Evolutionary conservation across 306 rosid species (phyloP), one percentile per base, ranked within the genome.

Genomic region (Prunus kanzakura): DNA sequence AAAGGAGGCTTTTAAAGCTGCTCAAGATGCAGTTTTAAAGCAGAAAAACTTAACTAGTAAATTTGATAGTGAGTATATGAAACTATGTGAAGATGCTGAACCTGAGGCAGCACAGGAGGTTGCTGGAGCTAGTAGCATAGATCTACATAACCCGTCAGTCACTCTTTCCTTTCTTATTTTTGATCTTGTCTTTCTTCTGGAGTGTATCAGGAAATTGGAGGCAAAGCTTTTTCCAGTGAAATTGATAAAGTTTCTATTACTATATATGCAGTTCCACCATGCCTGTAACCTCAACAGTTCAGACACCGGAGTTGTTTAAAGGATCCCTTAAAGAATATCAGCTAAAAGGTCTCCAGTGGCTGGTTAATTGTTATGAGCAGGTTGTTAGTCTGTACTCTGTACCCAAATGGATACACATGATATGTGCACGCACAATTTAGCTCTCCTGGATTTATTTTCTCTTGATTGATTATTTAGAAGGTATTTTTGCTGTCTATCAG

Each of bases 351-450:
- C 98, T 96, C 78, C 99, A 92, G 73, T 96, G 99, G 99, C 92
- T 96, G 75, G 99, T 96, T 66, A 96, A 96, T 81, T 96, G 99
- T 79, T 96, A 96, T 51, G 99, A 96, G 93, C 99, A 96, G 97
- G 98, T 93, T 82, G 82, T 67, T 67, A n/a, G 76, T 46, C 70
- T 71, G 55, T 73, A 66, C 67, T 46, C 70, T 71, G 55, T 73
- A 66, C 67, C 68, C 58, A 64, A n/a, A 64, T 76, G 19, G 52
- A 16, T 54, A 67, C 29, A 20, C 70, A 69, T 25, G 30, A 46
- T 14, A 22, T 50, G 16, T 72, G 14, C 50, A 15, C 0, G 19
- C 35, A 67, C 32, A 16, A 43, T 50, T 15, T 20, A 49, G 23
- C 22, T 56, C 54, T 12, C 45, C 13, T 68, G 72, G 27, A 63